A percentile compares a stretch with the other conserved stretches of the same genome.
Evolutionary conservation across 129 eudicot species (phyloP).

Genomic region (Dittrichia graveolens): DNA sequence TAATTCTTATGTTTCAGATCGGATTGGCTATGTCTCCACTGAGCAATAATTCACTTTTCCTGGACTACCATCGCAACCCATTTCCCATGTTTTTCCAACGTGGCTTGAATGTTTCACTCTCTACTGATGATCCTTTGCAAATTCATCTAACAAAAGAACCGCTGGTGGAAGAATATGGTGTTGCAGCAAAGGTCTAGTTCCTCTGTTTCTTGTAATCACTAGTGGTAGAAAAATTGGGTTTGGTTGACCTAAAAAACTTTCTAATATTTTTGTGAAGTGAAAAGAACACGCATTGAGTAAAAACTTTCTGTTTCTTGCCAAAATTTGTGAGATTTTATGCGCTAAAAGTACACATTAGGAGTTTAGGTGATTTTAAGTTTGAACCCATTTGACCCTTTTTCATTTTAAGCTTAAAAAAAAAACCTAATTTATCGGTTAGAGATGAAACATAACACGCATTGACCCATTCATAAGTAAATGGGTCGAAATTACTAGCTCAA

Average conservation of each 20-base stretch:
- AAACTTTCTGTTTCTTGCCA: too few relatives aligned
- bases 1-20: constrained; percentile 46
- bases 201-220: not conserved
- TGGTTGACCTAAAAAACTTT: too few relatives aligned
- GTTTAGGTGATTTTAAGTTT: too few relatives aligned
- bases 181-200: constrained; percentile 81
- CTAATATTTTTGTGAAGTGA: too few relatives aligned
- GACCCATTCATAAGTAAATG: not conserved
- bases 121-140: constrained; percentile 93
- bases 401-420: too few relatives aligned
- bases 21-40: constrained; percentile 97
- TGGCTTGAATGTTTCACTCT: constrained; percentile 90
- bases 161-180: constrained; percentile 95
- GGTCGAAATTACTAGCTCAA: not conserved
- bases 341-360: too few relatives aligned
- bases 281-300: too few relatives aligned
- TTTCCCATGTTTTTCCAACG: constrained; percentile 97
- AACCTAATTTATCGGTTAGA: too few relatives aligned
- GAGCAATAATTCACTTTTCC: constrained; percentile 92
- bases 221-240: too few relatives aligned
- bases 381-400: too few relatives aligned
- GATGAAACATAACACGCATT: too few relatives aligned
- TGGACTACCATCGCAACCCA: constrained; percentile 96
- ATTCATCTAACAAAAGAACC: constrained; percentile 96
- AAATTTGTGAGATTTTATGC: too few relatives aligned